These are phyloP conservation scores for Paraphaeosphaeria minitans DNA, from an alignment of 2,329 filamentous ascomycete species.

Conservation along the genomic window DNA sequence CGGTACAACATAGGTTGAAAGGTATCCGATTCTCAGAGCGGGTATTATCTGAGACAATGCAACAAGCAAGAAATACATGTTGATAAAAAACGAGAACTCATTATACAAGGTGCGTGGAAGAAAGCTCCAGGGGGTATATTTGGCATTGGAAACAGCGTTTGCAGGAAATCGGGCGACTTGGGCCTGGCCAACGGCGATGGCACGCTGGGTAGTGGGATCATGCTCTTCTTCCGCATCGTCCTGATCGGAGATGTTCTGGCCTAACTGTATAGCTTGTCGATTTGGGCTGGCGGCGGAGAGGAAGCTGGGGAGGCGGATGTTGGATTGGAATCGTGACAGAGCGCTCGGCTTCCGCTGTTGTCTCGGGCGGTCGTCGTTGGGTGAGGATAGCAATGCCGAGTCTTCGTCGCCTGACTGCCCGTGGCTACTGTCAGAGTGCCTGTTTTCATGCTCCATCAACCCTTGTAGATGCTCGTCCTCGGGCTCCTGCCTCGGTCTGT, in stretches of 20 bases:
- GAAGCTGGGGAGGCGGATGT: constrained; percentile 70
- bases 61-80: constrained; percentile 97
- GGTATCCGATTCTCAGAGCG: constrained; percentile 86
- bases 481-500: constrained; percentile 51
- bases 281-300: constrained; percentile 48
- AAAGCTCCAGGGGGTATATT: constrained; percentile 95
- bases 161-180: constrained; percentile 81
- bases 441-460: constrained; percentile 66
- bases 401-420: constrained; percentile 68
- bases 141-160: constrained; percentile 94
- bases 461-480: constrained; percentile 69
- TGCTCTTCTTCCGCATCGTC: constrained; percentile 54
- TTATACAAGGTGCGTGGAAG: constrained; percentile 94
- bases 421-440: constrained; percentile 65
- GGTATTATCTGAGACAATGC: constrained; percentile 93
- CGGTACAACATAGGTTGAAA: constrained; percentile 92
- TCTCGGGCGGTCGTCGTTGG: constrained; percentile 32
- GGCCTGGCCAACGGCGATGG: constrained; percentile 73
- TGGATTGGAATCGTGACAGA: constrained; percentile 57
- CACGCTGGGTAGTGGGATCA: constrained; percentile 71
- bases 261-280: constrained; percentile 32
- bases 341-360: constrained; percentile 35
- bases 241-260: constrained; percentile 35
- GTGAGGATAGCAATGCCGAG: constrained; percentile 68
- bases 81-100: constrained; percentile 99